Percentiles rank a stretch among this genome's conserved stretches.
Conservation (phyloP, 2,329 filamentous ascomycete species). For the Curvularia eragrostidis region DNA sequence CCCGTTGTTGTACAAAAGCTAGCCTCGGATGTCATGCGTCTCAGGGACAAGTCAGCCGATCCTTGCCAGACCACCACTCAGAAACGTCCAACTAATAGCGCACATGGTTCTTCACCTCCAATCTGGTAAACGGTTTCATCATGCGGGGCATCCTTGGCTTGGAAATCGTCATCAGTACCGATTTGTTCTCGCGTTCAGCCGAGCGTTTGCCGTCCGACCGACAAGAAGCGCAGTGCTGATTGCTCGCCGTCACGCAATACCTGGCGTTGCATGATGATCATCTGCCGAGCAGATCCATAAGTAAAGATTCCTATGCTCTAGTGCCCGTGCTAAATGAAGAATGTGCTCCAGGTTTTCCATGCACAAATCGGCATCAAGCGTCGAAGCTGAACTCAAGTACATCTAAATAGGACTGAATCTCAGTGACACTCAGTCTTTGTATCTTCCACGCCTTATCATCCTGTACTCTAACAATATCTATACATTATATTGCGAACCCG, state of each 20-base stretch:
- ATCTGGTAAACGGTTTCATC: conserved; percentile 20
- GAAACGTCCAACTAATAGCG: conserved; percentile 6
- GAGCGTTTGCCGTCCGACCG: conserved; percentile 26
- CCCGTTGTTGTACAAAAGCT: conserved; percentile 10
- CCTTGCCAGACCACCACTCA: conserved; percentile 17
- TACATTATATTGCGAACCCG: not conserved
- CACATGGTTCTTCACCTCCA: conserved; percentile 19
- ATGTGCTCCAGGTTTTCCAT: conserved; percentile 1
- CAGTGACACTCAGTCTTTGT: not conserved
- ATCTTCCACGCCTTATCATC: not conserved
- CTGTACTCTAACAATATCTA: not conserved
- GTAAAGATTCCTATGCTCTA: not conserved
- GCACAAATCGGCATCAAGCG: not conserved
- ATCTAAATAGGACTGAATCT: conserved; percentile 2
- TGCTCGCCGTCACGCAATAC: conserved; percentile 6
- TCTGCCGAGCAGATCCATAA: conserved; percentile 2
- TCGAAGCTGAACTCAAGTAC: not conserved
- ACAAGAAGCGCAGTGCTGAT: conserved; percentile 28
- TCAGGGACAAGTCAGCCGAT: conserved; percentile 27
- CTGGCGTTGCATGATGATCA: conserved; percentile 4
- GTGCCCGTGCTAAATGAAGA: conserved; percentile 1
- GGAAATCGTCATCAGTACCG: conserved; percentile 4
- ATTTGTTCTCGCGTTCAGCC: conserved; percentile 19
- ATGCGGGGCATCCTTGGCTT: conserved; percentile 22
- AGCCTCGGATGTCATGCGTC: conserved; percentile 12